Conservation (phyloP, 2,329 filamentous ascomycete species). For the Penicillium olsonii region DNA sequence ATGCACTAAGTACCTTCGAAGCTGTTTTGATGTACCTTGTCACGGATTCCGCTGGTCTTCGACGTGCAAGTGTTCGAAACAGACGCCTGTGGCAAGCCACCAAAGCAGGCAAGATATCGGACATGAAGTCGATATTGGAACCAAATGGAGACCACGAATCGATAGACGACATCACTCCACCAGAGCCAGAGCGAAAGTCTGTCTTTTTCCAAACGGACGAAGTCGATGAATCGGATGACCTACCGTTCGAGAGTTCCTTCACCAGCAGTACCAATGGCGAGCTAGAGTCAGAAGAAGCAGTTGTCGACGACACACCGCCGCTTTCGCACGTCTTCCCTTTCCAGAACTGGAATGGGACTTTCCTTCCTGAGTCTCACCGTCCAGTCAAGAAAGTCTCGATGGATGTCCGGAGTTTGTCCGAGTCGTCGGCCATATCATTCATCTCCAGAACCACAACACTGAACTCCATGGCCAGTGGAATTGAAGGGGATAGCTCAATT, state of each 20-base stretch:
- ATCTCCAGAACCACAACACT: slow-evolving; percentile 78
- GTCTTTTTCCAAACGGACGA: slow-evolving; percentile 40
- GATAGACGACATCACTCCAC: slow-evolving; percentile 30
- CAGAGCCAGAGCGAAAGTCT: slow-evolving; percentile 42
- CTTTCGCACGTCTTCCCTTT: slow-evolving; percentile 92
- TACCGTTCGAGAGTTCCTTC: slow-evolving; percentile 22
- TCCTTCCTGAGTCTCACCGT: slow-evolving; percentile 47
- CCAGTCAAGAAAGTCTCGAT: slow-evolving; percentile 79
- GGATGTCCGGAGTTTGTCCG: slow-evolving; percentile 86
- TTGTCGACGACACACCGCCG: slow-evolving; percentile 34
- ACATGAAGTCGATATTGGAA: slow-evolving; percentile 78
- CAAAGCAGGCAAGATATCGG: slow-evolving; percentile 72
- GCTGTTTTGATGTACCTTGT: slow-evolving; percentile 87
- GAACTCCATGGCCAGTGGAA: slow-evolving; percentile 68
- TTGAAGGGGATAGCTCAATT: slow-evolving; percentile 85
- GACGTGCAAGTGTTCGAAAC: slow-evolving; percentile 83
- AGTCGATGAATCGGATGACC: slow-evolving; percentile 28
- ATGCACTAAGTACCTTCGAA: slow-evolving; percentile 93
- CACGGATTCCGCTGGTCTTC: slow-evolving; percentile 76
- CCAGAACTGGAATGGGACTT: slow-evolving; percentile 59
- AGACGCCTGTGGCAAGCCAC: slow-evolving; percentile 84
- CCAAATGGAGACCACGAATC: slow-evolving; percentile 56
- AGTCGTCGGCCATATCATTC: slow-evolving; percentile 79
- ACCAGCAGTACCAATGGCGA: slow-evolving; percentile 25
- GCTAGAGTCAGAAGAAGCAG: slow-evolving; percentile 11